Evolutionary conservation across 345 rosid genomes (phyloP).

Genomic region (Schrenkiella parvula): DNA sequence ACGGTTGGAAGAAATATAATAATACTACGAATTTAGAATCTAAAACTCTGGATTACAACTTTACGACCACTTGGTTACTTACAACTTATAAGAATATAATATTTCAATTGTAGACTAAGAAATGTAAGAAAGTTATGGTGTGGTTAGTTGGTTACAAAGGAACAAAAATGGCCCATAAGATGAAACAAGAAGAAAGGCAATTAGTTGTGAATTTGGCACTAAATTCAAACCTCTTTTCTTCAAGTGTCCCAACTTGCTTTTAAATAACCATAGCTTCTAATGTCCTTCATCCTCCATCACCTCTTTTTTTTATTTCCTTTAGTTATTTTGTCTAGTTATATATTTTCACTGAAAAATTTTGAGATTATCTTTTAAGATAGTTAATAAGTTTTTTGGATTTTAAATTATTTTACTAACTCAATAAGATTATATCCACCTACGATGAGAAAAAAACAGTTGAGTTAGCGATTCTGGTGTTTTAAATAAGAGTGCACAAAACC

Average conservation of each 20-base stretch:
- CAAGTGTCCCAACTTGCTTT: slow-evolving; percentile 36
- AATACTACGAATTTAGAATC: background rate
- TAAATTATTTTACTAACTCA: background rate
- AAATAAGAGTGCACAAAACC: background rate
- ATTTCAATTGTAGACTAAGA: slow-evolving; percentile 4
- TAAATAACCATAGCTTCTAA: slow-evolving; percentile 10
- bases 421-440: background rate
- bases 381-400: background rate
- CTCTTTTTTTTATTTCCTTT: background rate
- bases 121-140: slow-evolving; percentile 29
- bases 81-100: background rate
- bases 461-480: background rate
- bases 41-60: slow-evolving; percentile 7
- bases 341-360: background rate
- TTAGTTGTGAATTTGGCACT: slow-evolving; percentile 22
- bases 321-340: background rate
- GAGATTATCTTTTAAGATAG: background rate
- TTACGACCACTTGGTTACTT: slow-evolving; percentile 12
- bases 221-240: slow-evolving; percentile 12
- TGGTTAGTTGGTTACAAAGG: slow-evolving; percentile 1
- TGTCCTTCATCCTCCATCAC: slow-evolving; percentile 22
- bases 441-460: background rate
- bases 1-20: background rate
- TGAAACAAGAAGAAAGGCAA: slow-evolving; percentile 21
- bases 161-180: slow-evolving; percentile 29